A percentile compares a stretch with the other conserved stretches of the same genome.
These are phyloP conservation scores for Delphinella strobiligena DNA, from an alignment of 2,329 filamentous ascomycete genomes.

Conservation along the genomic window DNA sequence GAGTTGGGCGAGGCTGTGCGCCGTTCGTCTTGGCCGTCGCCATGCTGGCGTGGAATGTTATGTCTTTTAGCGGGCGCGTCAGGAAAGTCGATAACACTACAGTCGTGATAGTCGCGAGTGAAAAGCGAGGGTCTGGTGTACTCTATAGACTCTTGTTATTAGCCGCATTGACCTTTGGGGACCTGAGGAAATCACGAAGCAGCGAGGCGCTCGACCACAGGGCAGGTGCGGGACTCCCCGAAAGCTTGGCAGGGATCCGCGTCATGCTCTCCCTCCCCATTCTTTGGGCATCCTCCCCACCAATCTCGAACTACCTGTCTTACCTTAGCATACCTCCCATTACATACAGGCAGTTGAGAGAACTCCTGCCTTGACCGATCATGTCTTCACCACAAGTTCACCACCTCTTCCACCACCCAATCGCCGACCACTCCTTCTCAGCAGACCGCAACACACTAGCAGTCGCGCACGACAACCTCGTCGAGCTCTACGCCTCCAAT, in stretches of 20 bases:
- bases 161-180: too few species aligned
- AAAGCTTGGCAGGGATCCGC: too few species aligned
- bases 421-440: conserved; percentile 97
- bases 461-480: conserved; percentile 76
- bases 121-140: too few species aligned
- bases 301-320: background rate
- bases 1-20: conserved; percentile 5
- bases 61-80: too few species aligned
- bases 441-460: conserved; percentile 79
- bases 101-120: too few species aligned
- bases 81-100: too few species aligned
- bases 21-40: background rate
- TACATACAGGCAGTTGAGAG: conserved; percentile 83
- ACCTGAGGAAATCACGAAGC: too few species aligned
- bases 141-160: too few species aligned
- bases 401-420: conserved; percentile 91
- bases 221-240: too few species aligned
- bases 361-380: conserved; percentile 61
- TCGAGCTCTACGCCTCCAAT: conserved; percentile 72
- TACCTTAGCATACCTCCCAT: background rate
- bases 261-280: background rate
- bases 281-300: too few species aligned
- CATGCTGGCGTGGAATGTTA: background rate
- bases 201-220: too few species aligned
- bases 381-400: conserved; percentile 88